Evolutionary conservation across 2,329 filamentous ascomycete species (phyloP).

Genomic region (Aaosphaeria pasadenensis): DNA sequence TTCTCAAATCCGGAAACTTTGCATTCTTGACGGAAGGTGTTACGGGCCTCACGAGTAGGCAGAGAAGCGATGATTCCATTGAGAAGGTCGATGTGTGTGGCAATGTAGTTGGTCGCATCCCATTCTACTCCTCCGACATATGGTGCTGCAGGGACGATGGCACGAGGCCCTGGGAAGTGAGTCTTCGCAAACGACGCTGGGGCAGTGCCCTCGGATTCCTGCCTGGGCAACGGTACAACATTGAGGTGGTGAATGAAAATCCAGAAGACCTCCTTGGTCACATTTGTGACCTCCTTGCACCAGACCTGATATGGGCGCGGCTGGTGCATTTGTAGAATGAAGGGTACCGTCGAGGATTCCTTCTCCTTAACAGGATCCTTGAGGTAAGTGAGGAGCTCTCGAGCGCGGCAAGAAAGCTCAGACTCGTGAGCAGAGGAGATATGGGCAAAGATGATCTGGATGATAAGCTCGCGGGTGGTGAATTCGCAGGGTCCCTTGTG

Average conservation of each 20-base stretch:
- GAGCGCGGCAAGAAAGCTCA: slow-evolving; percentile 67
- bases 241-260: slow-evolving; percentile 96
- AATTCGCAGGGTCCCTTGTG: slow-evolving; percentile 98
- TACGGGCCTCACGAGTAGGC: slow-evolving; percentile 67
- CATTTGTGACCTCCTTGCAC: slow-evolving; percentile 87
- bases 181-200: slow-evolving; percentile 51
- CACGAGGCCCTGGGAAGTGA: slow-evolving; percentile 80
- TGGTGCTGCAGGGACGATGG: slow-evolving; percentile 88
- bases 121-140: slow-evolving; percentile 98
- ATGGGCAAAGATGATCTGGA: slow-evolving; percentile 85
- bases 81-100: slow-evolving; percentile 85
- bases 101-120: slow-evolving; percentile 96
- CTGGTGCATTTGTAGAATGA: slow-evolving; percentile 85
- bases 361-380: slow-evolving; percentile 72
- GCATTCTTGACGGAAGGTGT: slow-evolving; percentile 72
- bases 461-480: slow-evolving; percentile 85
- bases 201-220: slow-evolving; percentile 4
- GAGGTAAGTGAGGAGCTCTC: slow-evolving; percentile 73
- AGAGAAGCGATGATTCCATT: slow-evolving; percentile 87
- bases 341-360: slow-evolving; percentile 72
- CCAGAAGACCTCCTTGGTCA: slow-evolving; percentile 99
- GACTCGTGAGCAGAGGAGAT: slow-evolving; percentile 59
- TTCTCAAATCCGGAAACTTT: slow-evolving; percentile 87
- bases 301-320: slow-evolving; percentile 88
- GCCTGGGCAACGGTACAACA: slow-evolving; percentile 65